Evolutionary conservation across 495 filamentous ascomycete genomes (phyloP), one percentile per base, ranked within the genome.

Genomic region (Choiromyces venosus): DNA sequence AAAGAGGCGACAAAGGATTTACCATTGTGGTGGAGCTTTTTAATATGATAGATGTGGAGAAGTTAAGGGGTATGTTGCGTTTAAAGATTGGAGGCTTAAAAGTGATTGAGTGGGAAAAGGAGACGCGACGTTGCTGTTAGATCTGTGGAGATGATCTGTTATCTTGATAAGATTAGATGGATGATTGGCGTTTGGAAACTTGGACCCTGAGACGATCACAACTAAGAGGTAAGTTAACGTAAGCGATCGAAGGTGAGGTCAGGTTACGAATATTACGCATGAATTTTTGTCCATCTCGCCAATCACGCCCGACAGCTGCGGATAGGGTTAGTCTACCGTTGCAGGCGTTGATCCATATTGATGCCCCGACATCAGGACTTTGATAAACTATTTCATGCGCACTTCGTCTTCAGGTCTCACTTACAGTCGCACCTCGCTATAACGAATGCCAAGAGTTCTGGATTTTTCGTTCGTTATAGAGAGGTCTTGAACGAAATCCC

Each of bases 1-100:
- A n/a, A 39, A 46, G n/a, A 40, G 37, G 37, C n/a, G 25, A 16
- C 14, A 66, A 42, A 67, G 44, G 70, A 37, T 25, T 21, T 69
- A 77, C 75, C 75, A 77, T 77, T 67, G 69, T 40, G 36, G 72
- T 44, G 69, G 40, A 73, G 68, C 44, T 68, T 64, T 69, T 68
- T 71, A 46, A 44, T 66, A 76, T 5, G 40, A 61, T 21, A 10
- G 52, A 39, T 18, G 56, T 65, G 68, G 46, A 37, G 56, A 16
- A 65, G 67, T 76, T 29, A 29, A 65, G 33, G 33, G 5, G 67
- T 46, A 61, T 40, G 66, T 69, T 67, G 71, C 33, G 37, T 71
- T n/a, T 38, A 37, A 38, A 39, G 65, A 33, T 68, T 71, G 10
- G 66, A 72, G 69, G 71, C 72, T 36, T 21, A 67, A 67, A 66